These are phyloP conservation scores for Hydnomerulius pinastri DNA, from an alignment of 768 basidiomycete species.

Conservation along the genomic window DNA sequence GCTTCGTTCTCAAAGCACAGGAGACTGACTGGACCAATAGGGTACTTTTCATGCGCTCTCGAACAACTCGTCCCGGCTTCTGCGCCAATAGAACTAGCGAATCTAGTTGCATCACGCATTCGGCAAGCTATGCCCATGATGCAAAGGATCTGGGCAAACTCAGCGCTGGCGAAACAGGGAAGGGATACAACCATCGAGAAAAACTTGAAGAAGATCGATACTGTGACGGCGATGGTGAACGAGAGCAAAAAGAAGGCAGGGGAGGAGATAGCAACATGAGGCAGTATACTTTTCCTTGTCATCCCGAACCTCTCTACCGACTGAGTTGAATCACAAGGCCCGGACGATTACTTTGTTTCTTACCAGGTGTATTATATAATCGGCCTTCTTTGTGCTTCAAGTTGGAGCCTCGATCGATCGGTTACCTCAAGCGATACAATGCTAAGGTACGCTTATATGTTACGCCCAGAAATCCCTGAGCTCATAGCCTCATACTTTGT, in stretches of 20 bases:
- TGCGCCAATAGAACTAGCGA: background rate
- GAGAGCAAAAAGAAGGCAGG: background rate
- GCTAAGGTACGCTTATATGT: no score
- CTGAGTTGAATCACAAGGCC: no score
- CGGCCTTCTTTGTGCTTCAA: no score
- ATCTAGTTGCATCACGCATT: background rate
- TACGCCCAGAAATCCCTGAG: no score
- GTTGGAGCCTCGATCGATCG: no score
- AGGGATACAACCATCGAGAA: constrained; percentile 2
- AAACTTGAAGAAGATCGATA: background rate
- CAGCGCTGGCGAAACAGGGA: constrained; percentile 1
- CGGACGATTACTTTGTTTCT: no score
- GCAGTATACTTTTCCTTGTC: no score
- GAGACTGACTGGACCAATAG: background rate
- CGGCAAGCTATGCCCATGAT: constrained; percentile 6
- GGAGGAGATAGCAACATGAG: no score
- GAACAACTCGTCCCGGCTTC: background rate
- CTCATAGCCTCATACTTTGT: no score
- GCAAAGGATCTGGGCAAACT: constrained; percentile 9
- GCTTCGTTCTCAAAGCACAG: background rate
- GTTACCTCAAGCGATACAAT: no score
- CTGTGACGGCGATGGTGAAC: background rate
- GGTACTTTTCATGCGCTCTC: background rate
- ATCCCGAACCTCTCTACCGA: no score
- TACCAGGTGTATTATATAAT: no score